A percentile compares a stretch with the other conserved stretches of the same genome.
Conservation (phyloP, 148 eudicot species). For the Hydrangea macrophylla region DNA sequence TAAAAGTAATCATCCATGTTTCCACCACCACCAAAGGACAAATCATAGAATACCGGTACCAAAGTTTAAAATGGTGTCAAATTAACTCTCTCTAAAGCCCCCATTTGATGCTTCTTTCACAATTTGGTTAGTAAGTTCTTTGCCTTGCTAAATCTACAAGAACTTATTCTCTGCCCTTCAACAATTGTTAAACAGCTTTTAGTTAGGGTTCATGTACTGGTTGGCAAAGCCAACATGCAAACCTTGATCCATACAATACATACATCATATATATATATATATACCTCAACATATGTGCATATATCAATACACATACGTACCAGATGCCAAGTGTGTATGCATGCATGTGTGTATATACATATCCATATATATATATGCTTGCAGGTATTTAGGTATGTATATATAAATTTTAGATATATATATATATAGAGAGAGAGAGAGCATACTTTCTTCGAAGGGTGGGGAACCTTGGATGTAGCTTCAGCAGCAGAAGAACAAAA, state of each 20-base stretch:
- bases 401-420: background rate
- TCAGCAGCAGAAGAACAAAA: slow-evolving; percentile 19
- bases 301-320: background rate
- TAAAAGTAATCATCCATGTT: too few relatives aligned
- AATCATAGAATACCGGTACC: background rate
- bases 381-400: background rate
- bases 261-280: too few relatives aligned
- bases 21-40: background rate
- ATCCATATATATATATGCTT: background rate
- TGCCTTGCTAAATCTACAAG: too few relatives aligned
- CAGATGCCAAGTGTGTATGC: background rate
- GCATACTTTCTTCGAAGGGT: slow-evolving; percentile 26
- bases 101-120: background rate
- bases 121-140: too few relatives aligned
- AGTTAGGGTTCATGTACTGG: background rate
- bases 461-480: slow-evolving; percentile 24
- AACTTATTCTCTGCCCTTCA: too few relatives aligned
- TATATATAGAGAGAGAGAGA: slow-evolving; percentile 1
- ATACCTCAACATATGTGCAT: background rate
- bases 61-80: background rate
- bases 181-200: too few relatives aligned
- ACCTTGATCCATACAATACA: too few relatives aligned
- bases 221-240: background rate
- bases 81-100: background rate
- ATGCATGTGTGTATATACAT: background rate